phyloP scores from a whole-genome alignment of 2,329 filamentous ascomycete species.

The Davidsoniella neocaledoniae region DNA sequence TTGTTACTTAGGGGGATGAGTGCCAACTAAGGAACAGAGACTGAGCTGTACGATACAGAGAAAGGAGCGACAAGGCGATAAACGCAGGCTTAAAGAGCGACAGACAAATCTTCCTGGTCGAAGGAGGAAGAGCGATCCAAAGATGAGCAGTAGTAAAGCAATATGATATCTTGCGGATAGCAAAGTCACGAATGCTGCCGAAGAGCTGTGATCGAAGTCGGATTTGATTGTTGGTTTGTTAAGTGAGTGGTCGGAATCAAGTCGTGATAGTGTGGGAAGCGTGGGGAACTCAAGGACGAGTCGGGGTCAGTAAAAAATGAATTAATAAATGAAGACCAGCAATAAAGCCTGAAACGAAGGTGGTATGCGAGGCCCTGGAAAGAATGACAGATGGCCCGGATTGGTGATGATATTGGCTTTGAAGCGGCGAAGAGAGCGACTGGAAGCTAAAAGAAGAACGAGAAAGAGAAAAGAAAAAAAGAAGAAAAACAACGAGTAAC shows the following conservation, averaged over 20 bases:
- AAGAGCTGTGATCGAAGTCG: conserved; percentile 13
- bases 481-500: conserved; percentile 18
- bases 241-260: conserved; percentile 5
- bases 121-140: neutral
- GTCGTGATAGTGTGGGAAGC: conserved; percentile 9
- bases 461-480: conserved; percentile 14
- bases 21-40: no score
- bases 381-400: conserved; percentile 30
- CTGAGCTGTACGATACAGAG: no score
- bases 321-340: conserved; percentile 20
- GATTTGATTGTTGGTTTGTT: conserved; percentile 13
- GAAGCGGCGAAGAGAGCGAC: conserved; percentile 32
- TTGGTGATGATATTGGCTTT: conserved; percentile 22
- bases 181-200: neutral
- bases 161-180: neutral
- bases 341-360: conserved; percentile 10
- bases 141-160: neutral
- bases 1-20: no score
- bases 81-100: neutral
- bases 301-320: conserved; percentile 10
- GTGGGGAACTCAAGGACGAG: neutral
- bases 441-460: conserved; percentile 29
- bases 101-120: no score
- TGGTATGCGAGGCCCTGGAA: conserved; percentile 15
- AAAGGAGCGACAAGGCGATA: conserved; percentile 3